Base-by-base conservation (phyloP, 805 yeast species). In the Candida stauntonica region DNA sequence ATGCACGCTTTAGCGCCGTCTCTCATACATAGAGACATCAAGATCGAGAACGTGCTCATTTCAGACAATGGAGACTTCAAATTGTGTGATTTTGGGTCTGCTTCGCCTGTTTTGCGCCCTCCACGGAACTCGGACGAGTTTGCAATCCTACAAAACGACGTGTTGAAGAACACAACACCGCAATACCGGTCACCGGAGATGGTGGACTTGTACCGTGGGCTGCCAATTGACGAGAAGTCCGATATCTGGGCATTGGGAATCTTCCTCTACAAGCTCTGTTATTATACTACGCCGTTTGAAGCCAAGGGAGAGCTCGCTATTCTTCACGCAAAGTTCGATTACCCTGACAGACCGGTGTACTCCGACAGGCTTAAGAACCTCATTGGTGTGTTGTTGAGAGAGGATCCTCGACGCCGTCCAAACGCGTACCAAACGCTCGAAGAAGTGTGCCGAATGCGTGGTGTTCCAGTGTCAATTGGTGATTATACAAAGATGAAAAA, bases 211-310 rank as follows among this genome's bases (percentile, higher is more conserved):
- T 70, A 75, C 35, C 70, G 75, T 41, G 79, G 86, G 4, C 71
- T 73, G 41, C 82, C 91, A 11, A 78, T 85, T 35, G 85, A 84
- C 60, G 93, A 85, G 55, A 85, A 85, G 58, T 76, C 86, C 36
- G 95, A 85, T 57, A 73, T 85, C 17, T 85, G 95, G 95, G 95
- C 94, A 0, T 57, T 85, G 26, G 95, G 95, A 11, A 75, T 84
- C 19, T 81, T 84, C 46, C 59, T 85, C 24, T 85, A 84, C 64
- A 85, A 85, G 55, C 56, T 85, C 34, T 82, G 93, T 54, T 85
- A 81, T 58, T 85, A 81, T 51, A 84, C 86, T 1, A 85, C 95
- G 0, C 95, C 95, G 0, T 85, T 85, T 55, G 95, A 85, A 58
- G 64, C 66, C 31, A 68, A 69, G 14, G 81, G 79, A 17, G 89